Base-by-base conservation (phyloP, 108 stramenopile genomes). In the Nitzschia putrida region DNA sequence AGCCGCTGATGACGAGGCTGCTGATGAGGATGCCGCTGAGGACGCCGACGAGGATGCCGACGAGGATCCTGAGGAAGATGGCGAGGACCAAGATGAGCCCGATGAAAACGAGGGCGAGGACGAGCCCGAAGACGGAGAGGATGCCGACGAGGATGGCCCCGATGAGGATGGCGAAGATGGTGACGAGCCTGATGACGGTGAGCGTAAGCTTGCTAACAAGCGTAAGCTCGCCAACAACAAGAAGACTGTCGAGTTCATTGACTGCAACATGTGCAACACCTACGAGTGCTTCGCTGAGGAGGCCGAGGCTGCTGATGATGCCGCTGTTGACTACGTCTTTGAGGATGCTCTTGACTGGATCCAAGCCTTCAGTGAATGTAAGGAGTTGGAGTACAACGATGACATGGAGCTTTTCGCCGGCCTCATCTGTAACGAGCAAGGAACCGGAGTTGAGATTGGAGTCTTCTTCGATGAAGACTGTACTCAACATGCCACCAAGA, bases 401-500 rank as follows among this genome's bases (percentile, higher is more conserved):
- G 65, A 79, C 53, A 47, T 26, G 39, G 40, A 37, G 5, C 43
- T 83, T 9, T 83, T 70, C 61, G 73, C 80, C 37, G 83, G 89
- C 21, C 76, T 85, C 43, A 83, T 88, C 64, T 90, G 89, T 72
- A 85, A 82, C 69, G 76, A 57, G 43, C 75, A 78, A 21, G 89
- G 89, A 55, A 81, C 54, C 51, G 87, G 87, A 61, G 84, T 88
- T 23, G 87, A 88, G 57, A 74, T 88, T 23, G 89, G 80, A 68
- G 43, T 91, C 25, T 91, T 88, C 64, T 26, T 86, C 23, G 87
- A 91, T 64, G 61, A 86, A 18, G 74, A 83, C 11, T 91, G 89
- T 66, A 80, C 75, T 3, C 4, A 82, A 12, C 88, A 88, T 49
- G 42, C 61, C 58, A 20, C 53, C 40, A 57, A 60, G 41, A 54